Evolutionary conservation across 148 eudicot species (phyloP), one percentile per base, ranked within the genome.

Genomic region (Rhododendron ferrugineum): DNA sequence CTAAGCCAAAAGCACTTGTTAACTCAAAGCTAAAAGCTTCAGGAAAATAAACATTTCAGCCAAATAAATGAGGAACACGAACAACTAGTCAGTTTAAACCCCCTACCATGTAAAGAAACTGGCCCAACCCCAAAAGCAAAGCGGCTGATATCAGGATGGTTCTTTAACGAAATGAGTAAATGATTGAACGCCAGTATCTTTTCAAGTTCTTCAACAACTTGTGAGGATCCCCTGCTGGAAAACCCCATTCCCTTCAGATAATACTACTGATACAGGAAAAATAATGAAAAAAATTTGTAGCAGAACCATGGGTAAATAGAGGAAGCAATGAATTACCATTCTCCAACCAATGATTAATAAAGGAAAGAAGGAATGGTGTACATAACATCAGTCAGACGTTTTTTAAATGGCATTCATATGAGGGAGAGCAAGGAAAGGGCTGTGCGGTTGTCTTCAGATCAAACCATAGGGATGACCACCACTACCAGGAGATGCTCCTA

Each of bases 41-140:
- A 18, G 30, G 30, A 62, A 26, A 4, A 82, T 32, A 80, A 56
- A 30, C 30, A 78, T 7, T 7, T 79, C 84, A 78, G 44, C 34
- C 6, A 84, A 81, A 26, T 11, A 84, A 78, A 37, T 73, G 76
- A 80, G 40, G 54, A 84, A 78, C 56, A 89, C 54, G 26, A 85
- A 78, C 5, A 79, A 79, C 23, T 8, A 64, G 22, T 72, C n/a
- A 74, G 28, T 52, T 16, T 46, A 37, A 30, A 85, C 46, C 79
- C 86, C 86, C 44, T 89, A 97, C 99, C 99, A 88, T 91, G 72
- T 74, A 97, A 86, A 87, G 98, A 91, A 87, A 94, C 80, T 52
- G 96, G 94, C 75, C 98, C 98, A 80, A 95, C 83, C 46, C 99
- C 99, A 84, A 91, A 85, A 84, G 98, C 98, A 88, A 95, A 94